Conservation (phyloP, 371 early-diverging fungal genomes). For the Chytridium lagenaria region DNA sequence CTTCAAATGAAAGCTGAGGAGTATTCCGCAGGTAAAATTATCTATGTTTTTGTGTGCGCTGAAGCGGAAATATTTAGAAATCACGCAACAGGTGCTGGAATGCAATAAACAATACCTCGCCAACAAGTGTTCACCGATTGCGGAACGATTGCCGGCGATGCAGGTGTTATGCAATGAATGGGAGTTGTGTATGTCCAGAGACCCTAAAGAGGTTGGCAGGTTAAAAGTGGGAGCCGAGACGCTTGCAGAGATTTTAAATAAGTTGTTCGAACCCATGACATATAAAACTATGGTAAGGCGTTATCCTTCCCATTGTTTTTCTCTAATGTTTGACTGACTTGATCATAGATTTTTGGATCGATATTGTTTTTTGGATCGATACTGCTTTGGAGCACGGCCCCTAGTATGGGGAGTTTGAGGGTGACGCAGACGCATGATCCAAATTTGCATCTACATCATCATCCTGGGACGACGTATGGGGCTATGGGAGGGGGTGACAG, state of each 20-base stretch:
- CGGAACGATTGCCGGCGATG: constrained; percentile 78
- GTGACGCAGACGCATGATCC: no score
- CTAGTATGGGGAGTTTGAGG: no score
- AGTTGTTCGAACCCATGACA: constrained; percentile 81
- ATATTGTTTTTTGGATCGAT: constrained; percentile 45
- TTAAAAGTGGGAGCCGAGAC: constrained; percentile 78
- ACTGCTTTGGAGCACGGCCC: constrained; percentile 42
- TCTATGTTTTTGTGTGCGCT: not conserved
- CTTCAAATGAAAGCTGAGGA: constrained; percentile 71
- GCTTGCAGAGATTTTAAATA: constrained; percentile 78
- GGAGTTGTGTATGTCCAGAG: constrained; percentile 80
- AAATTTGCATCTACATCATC: not conserved
- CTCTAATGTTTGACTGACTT: not conserved
- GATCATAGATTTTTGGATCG: constrained; percentile 39
- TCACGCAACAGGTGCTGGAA: constrained; percentile 67
- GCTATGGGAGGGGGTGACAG: no score
- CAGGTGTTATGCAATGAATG: constrained; percentile 75
- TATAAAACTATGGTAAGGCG: constrained; percentile 72
- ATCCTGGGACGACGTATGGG: not conserved
- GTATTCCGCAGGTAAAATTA: constrained; percentile 58
- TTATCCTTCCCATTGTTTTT: constrained; percentile 1
- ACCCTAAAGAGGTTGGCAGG: constrained; percentile 72
- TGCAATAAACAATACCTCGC: constrained; percentile 73
- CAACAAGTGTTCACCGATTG: constrained; percentile 75
- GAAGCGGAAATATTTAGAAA: constrained; percentile 39